These are phyloP conservation scores for Fusarium guadeloupense DNA, from an alignment of 2,329 filamentous ascomycete genomes.

Conservation along the genomic window DNA sequence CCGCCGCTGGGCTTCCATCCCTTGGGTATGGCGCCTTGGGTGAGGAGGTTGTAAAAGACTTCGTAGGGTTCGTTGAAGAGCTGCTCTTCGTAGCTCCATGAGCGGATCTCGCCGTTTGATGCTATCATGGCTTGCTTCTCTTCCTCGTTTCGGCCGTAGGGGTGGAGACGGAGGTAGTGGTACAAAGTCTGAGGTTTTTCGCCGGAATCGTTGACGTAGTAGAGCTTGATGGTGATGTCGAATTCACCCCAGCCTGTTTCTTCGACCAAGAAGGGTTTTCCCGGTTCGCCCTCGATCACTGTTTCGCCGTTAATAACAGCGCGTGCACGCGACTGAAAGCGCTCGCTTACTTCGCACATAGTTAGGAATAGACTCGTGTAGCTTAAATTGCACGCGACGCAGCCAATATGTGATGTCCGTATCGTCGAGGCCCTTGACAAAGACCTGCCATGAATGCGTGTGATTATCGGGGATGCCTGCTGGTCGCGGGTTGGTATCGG, in stretches of 20 bases:
- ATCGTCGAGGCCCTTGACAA: constrained; percentile 88
- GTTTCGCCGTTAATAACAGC: constrained; percentile 27
- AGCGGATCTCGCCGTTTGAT: constrained; percentile 72
- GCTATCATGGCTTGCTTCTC: constrained; percentile 69
- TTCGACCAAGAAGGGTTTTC: constrained; percentile 80
- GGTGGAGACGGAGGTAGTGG: constrained; percentile 90
- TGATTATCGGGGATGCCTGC: constrained; percentile 84
- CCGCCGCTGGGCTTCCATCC: constrained; percentile 58
- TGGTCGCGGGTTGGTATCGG: constrained; percentile 82
- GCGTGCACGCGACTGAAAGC: not conserved
- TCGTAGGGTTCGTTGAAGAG: constrained; percentile 98
- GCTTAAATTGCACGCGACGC: constrained; percentile 96
- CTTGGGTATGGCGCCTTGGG: constrained; percentile 70
- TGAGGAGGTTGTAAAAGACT: constrained; percentile 88
- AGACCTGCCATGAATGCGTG: constrained; percentile 96
- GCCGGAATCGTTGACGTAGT: constrained; percentile 85
- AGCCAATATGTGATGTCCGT: constrained; percentile 95
- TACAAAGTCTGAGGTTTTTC: constrained; percentile 98
- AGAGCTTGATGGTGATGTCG: constrained; percentile 93
- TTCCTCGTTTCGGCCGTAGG: constrained; percentile 84
- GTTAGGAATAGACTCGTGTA: constrained; percentile 96
- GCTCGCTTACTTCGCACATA: constrained; percentile 74
- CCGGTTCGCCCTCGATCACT: constrained; percentile 76
- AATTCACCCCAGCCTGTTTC: constrained; percentile 99
- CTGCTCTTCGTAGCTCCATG: constrained; percentile 91